Base-by-base conservation (phyloP, 164 flowering plant species). In the Sedum album region DNA sequence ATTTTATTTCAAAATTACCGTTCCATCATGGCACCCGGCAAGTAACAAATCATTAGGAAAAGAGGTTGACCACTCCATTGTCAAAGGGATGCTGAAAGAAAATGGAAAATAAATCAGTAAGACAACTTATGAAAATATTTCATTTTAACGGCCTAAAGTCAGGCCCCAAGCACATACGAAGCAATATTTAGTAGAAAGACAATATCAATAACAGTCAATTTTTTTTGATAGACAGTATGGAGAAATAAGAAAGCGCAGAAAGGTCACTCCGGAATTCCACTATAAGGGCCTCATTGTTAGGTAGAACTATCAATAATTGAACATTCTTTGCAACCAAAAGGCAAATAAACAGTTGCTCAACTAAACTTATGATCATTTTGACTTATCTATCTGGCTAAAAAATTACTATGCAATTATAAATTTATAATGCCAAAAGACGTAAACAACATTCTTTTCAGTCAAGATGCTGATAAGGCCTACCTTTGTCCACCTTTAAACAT, bases 21-120 rank as follows among this genome's bases (percentile, higher is more conserved):
- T 82, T 82, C 99, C 99, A 84, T 95, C 99, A 79, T 95, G 98
- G 80, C 97, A 90, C 38, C 99, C 99, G 51, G 84, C 97, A 62
- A 92, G 79, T 71, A 95, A 75, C 55, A 82, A 74, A 81, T 89
- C 88, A 76, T 89, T 84, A 10, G 91, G 89, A 18, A 73, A 67
- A 66, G 85, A 76, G 48, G 83, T 67, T 55, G 99, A 90, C 99
- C 99, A 95, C 82, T 95, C 99, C 81, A 92, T 68, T 66, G 94
- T 85, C 38, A 95, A 78, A 75, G 99, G 98, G 68, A 92, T 88
- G 81, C 99, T 95, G 90, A 41, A 55, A 13, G 68, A 20, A 79
- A 51, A 35, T 53, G 23, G 46, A 76, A 76, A 18, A 74, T 21
- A 17, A 46, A 46, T 46, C n/a, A 46, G 18, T 18, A 46, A 2